Percentiles rank a stretch among this genome's conserved stretches.
Evolutionary conservation across 257 asterid species (phyloP).

Genomic region (Solanum peruvianum): DNA sequence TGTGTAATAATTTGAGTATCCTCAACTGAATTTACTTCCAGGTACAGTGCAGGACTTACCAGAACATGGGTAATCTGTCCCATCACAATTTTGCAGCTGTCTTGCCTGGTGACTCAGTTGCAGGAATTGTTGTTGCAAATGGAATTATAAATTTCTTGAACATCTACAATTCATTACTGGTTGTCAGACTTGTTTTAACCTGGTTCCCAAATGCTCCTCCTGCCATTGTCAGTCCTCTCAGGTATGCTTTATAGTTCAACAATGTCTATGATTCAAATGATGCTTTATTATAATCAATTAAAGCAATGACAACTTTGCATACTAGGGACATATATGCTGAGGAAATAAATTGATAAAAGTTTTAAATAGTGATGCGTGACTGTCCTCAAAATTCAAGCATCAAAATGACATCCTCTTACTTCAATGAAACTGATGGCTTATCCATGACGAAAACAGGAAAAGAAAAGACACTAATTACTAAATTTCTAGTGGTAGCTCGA

Average conservation of each 20-base stretch:
- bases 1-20: background rate
- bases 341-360: background rate
- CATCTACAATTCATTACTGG: conserved; percentile 69
- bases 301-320: background rate
- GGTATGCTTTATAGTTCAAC: conserved; percentile 25
- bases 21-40: conserved; percentile 11
- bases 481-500: background rate
- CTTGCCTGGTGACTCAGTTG: conserved; percentile 79
- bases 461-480: background rate
- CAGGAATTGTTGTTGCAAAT: conserved; percentile 62
- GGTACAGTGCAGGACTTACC: conserved; percentile 31
- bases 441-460: background rate
- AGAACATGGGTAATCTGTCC: conserved; percentile 14
- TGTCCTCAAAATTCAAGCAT: background rate
- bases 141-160: conserved; percentile 68
- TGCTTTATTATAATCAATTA: background rate
- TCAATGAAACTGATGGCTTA: background rate
- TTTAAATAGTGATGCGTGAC: background rate
- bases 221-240: conserved; percentile 69
- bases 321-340: background rate
- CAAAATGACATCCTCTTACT: background rate
- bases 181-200: conserved; percentile 75
- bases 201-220: conserved; percentile 97
- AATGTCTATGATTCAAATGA: background rate
- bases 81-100: conserved; percentile 66